phyloP scores from a whole-genome alignment of 768 basidiomycete species.

The Baorangia bicolor region DNA sequence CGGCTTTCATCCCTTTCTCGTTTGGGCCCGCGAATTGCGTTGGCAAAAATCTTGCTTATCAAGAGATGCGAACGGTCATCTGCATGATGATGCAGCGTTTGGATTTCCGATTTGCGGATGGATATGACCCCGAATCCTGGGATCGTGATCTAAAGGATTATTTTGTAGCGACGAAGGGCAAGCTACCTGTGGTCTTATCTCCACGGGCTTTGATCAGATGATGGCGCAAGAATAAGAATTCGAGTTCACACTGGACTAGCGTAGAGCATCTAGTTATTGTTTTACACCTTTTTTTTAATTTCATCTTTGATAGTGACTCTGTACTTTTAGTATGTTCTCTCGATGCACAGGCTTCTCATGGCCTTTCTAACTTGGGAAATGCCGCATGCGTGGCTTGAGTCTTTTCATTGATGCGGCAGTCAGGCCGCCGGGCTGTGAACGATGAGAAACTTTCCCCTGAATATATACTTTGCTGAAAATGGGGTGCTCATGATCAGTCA shows the following conservation, averaged over 20 bases:
- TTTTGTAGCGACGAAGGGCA: slow-evolving; percentile 38
- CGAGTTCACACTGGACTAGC: slow-evolving; percentile 20
- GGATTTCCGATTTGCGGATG: slow-evolving; percentile 40
- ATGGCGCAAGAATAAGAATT: slow-evolving; percentile 13
- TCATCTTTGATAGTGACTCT: slow-evolving; percentile 10
- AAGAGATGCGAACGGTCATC: slow-evolving; percentile 42
- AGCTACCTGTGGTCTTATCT: slow-evolving; percentile 36
- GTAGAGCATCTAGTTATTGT: slow-evolving; percentile 28
- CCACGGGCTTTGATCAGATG: slow-evolving; percentile 27
- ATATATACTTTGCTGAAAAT: slow-evolving; percentile 7
- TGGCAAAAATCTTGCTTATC: slow-evolving; percentile 43
- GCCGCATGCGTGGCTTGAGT: not conserved
- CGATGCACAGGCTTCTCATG: not conserved
- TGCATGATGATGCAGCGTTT: slow-evolving; percentile 40
- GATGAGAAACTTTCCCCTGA: slow-evolving; percentile 6
- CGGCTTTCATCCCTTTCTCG: slow-evolving; percentile 47
- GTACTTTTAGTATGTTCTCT: slow-evolving; percentile 19
- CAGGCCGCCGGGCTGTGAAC: not conserved
- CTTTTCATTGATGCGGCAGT: not conserved
- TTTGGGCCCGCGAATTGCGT: slow-evolving; percentile 45
- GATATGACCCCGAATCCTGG: slow-evolving; percentile 36
- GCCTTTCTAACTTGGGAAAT: not conserved
- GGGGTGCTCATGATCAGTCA: not conserved
- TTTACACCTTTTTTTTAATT: slow-evolving; percentile 12
- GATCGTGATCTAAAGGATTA: slow-evolving; percentile 37